Evolutionary conservation across 108 stramenopile genomes (phyloP), one percentile per base, ranked within the genome.

Genomic region (Nitzschia putrida): DNA sequence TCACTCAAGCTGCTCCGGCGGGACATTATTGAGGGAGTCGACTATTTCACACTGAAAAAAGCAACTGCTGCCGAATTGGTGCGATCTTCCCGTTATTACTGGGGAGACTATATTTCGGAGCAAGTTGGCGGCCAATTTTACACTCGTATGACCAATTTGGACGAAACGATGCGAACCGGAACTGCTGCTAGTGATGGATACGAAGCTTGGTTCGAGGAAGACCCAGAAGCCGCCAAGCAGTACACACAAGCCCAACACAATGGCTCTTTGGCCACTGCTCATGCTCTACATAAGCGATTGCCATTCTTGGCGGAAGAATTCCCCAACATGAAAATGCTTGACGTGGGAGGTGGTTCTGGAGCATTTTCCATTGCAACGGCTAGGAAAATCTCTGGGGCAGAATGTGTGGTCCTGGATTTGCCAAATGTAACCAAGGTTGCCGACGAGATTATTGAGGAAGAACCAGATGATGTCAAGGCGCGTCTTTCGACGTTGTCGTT

Each of bases 111-210:
- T 42, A 59, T 74, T 18, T 56, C 55, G 7, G 57, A 44, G 22
- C 73, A 74, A 42, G 73, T 74, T 8, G 54, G 67, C 21, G 73
- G 57, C 34, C 73, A 74, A 25, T 74, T 74, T 57, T 74, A 74
- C 44, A 51, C 5, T 45, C 55, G 66, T 13, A 68, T 74, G 66
- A 34, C 12, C 53, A 37, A 74, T 47, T 49, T 74, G 34, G 57
- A 67, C 11, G 21, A 26, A 52, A 60, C 58, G 5, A 51, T 74
- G 1, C 16, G 43, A 24, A 57, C 54, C 13, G 73, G 73, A 38
- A 56, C 40, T 51, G 34, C 56, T 13, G 0, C 26, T 10, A 55
- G 55, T n/a, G 50, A 74, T 37, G 73, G 73, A 7, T 74, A 74
- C 26, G 66, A 74, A 43, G 64, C 72, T 11, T 72, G 72, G 72